Base-by-base conservation (phyloP, 352 stramenopile genomes). In the Globisporangium rhizosaccharum region DNA sequence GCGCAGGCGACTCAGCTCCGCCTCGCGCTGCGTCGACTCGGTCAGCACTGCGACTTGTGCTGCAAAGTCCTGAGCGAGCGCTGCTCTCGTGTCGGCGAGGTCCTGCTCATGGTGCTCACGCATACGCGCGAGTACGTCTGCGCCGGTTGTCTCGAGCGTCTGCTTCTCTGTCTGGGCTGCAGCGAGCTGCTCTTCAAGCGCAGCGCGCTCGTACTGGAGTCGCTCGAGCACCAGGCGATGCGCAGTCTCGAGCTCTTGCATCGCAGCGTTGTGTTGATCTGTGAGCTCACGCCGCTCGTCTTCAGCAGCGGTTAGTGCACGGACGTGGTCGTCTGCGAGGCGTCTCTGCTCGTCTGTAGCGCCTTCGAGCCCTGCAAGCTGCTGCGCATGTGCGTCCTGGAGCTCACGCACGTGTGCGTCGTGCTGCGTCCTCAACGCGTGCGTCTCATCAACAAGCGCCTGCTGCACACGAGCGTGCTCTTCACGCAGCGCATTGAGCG, bases 41-140 rank as follows among this genome's bases (percentile, higher is more conserved):
- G 42, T 30, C 7, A 57, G 2, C n/a, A 37, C 20, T 17, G 30
- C 37, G 18, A 47, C 26, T 20, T 57, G 45, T 8, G 36, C 17
- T 18, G 53, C 42, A 18, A 53, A 47, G 20, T 57, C 58, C 39
- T 58, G 28, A 14, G 28, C 42, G 17, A 64, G 58, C 28, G 10
- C 44, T 36, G 20, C 12, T 23, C 11, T 25, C 18, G 3, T 45
- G 37, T 18, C 26, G 12, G 36, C 26, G 8, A 62, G 28, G 28
- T 53, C 41, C 10, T 11, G 17, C 28, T 41, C 26, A 39, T 54
- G 42, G 4, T 14, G 15, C 4, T 53, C 33, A 3, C 52, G 30
- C 28, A 20, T 23, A 10, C 23, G 17, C 26, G 41, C 28, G 9
- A 57, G 49, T n/a, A 51, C 39, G 11, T 45, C 41, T 2, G 3